Conservation (phyloP, 345 rosid genomes). For the Draba incana region DNA sequence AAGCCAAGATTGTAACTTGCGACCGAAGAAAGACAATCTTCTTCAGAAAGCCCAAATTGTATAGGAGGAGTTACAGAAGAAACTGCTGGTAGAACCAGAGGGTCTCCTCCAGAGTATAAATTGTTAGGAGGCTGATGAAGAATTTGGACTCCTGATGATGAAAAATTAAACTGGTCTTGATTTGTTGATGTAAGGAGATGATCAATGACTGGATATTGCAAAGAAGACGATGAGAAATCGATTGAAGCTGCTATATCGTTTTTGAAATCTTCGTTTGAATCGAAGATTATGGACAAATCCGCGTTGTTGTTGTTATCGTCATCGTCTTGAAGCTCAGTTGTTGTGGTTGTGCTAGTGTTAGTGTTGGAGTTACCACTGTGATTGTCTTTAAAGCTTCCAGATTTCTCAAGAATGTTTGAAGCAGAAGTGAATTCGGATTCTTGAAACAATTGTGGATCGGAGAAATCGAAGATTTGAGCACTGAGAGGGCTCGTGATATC, state of each 20-base stretch:
- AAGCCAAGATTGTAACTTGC: conserved; percentile 60
- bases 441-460: conserved; percentile 61
- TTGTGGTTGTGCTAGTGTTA: conserved; percentile 41
- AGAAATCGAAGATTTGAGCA: conserved; percentile 66
- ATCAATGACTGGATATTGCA: conserved; percentile 52
- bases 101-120: conserved; percentile 28
- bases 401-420: conserved; percentile 45
- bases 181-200: conserved; percentile 43
- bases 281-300: conserved; percentile 57
- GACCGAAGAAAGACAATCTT: conserved; percentile 73
- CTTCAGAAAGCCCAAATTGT: conserved; percentile 56
- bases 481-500: conserved; percentile 75
- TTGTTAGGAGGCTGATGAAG: conserved; percentile 35
- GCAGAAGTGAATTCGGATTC: conserved; percentile 71
- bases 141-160: conserved; percentile 50
- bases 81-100: conserved; percentile 20
- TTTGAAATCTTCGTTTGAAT: conserved; percentile 67
- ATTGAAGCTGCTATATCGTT: conserved; percentile 81
- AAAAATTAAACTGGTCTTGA: conserved; percentile 61
- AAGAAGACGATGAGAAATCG: conserved; percentile 73
- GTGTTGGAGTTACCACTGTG: conserved; percentile 30
- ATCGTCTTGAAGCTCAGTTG: conserved; percentile 32
- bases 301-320: conserved; percentile 41
- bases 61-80: conserved; percentile 37
- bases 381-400: conserved; percentile 45